Conservation (phyloP, 2,329 filamentous ascomycete species). For the Chaetothyriales sp. region DNA sequence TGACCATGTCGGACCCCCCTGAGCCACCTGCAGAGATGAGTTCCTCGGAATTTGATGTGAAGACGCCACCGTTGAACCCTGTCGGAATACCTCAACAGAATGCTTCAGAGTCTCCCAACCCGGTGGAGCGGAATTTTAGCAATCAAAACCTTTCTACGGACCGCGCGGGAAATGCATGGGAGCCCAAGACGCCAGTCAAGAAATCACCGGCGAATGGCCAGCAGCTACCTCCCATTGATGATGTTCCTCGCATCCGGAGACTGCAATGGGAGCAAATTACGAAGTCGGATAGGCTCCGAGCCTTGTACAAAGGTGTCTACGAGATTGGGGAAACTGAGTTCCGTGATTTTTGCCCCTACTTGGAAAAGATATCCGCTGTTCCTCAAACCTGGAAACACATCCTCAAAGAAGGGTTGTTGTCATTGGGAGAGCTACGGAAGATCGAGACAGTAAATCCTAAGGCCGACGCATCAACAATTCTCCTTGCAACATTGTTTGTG, state of each 20-base stretch:
- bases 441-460: not conserved
- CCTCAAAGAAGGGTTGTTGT: not conserved
- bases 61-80: constrained; percentile 26
- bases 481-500: constrained; percentile 6
- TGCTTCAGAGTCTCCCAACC: not conserved
- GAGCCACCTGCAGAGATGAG: not conserved
- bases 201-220: not conserved
- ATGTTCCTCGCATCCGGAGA: constrained; percentile 19
- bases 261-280: constrained; percentile 27
- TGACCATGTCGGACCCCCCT: constrained; percentile 18
- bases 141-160: not conserved
- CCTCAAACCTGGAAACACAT: not conserved
- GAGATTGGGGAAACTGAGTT: constrained; percentile 1
- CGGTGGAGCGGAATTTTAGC: not conserved
- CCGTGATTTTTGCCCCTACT: not conserved
- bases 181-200: not conserved
- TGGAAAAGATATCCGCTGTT: not conserved
- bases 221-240: constrained; percentile 9
- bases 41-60: constrained; percentile 19
- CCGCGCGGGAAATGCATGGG: too few relatives aligned
- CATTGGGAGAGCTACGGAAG: not conserved
- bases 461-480: not conserved
- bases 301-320: constrained; percentile 21
- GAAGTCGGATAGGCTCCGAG: constrained; percentile 25
- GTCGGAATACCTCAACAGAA: not conserved